These are phyloP conservation scores for Brettanomyces naardenensis DNA, from an alignment of 805 yeast genomes.

Conservation along the genomic window DNA sequence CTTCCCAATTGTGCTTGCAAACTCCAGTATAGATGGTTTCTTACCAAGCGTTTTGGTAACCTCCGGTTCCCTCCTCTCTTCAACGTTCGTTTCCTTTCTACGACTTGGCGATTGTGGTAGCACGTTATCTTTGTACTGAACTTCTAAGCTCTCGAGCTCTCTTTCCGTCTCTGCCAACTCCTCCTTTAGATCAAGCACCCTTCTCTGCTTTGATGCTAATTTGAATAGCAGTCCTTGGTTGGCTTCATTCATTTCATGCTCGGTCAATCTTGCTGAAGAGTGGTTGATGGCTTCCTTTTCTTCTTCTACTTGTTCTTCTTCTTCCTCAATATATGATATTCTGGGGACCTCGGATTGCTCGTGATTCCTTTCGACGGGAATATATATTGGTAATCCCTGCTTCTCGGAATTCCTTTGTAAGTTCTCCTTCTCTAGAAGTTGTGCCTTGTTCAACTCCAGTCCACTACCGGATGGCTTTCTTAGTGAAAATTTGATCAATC, in stretches of 20 bases:
- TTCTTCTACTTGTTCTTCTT: slow-evolving; percentile 1
- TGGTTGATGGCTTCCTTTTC: background rate
- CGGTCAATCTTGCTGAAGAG: background rate
- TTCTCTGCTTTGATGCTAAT: slow-evolving; percentile 46
- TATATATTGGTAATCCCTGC: slow-evolving; percentile 28
- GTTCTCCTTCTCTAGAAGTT: background rate
- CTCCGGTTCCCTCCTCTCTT: background rate
- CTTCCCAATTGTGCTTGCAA: background rate
- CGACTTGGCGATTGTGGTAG: background rate
- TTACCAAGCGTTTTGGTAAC: background rate
- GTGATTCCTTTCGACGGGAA: slow-evolving; percentile 24
- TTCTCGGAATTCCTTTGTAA: slow-evolving; percentile 3
- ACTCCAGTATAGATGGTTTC: slow-evolving; percentile 2
- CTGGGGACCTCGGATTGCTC: too few species aligned
- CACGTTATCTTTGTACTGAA: slow-evolving; percentile 16
- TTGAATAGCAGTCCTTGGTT: slow-evolving; percentile 24
- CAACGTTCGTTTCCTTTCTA: background rate
- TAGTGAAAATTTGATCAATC: slow-evolving; percentile 38
- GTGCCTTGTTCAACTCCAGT: background rate
- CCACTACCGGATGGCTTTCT: slow-evolving; percentile 7
- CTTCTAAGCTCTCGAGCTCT: slow-evolving; percentile 30
- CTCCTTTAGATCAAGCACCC: slow-evolving; percentile 40
- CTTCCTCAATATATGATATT: background rate
- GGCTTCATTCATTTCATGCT: background rate
- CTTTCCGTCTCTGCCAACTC: slow-evolving; percentile 32